These are phyloP conservation scores for Breynia disticha DNA, from an alignment of 441 rosid genomes.

Conservation along the genomic window DNA sequence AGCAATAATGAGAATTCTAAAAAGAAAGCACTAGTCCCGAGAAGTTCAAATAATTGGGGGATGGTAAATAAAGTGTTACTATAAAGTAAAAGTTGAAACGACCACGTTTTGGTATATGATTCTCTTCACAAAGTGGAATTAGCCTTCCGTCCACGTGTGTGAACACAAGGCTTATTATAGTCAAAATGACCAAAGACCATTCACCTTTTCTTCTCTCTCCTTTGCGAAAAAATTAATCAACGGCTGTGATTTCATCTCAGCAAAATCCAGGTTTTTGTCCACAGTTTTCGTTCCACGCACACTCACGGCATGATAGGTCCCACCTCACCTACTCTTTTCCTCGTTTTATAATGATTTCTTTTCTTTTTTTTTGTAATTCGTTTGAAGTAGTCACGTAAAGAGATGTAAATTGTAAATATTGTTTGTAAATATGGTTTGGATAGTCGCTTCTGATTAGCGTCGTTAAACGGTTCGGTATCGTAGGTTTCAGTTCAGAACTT, in stretches of 20 bases:
- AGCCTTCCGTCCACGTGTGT: too few species aligned
- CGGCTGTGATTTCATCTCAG: constrained; percentile 22
- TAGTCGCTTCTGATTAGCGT: too few species aligned
- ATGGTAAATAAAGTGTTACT: constrained; percentile 4
- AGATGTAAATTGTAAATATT: too few species aligned
- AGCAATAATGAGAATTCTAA: too few species aligned
- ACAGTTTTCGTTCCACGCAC: constrained; percentile 23
- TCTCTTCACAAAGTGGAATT: constrained; percentile 10
- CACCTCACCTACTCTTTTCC: constrained; percentile 20
- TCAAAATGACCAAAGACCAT: constrained; percentile 21
- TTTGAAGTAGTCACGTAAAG: too few species aligned
- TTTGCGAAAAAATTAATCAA: constrained; percentile 11
- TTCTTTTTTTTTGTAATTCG: too few species aligned
- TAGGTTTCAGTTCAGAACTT: too few species aligned
- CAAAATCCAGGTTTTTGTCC: constrained; percentile 5
- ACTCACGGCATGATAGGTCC: constrained; percentile 31
- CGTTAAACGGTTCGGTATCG: too few species aligned
- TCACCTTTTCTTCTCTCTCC: constrained; percentile 7
- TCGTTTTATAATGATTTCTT: background rate
- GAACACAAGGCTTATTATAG: constrained; percentile 11
- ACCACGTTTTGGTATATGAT: constrained; percentile 3
- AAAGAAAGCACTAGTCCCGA: background rate
- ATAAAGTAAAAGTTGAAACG: background rate
- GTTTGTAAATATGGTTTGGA: too few species aligned
- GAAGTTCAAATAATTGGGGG: background rate